Conservation (phyloP, 768 basidiomycete genomes). For the Tylopilus subfusipes region DNA sequence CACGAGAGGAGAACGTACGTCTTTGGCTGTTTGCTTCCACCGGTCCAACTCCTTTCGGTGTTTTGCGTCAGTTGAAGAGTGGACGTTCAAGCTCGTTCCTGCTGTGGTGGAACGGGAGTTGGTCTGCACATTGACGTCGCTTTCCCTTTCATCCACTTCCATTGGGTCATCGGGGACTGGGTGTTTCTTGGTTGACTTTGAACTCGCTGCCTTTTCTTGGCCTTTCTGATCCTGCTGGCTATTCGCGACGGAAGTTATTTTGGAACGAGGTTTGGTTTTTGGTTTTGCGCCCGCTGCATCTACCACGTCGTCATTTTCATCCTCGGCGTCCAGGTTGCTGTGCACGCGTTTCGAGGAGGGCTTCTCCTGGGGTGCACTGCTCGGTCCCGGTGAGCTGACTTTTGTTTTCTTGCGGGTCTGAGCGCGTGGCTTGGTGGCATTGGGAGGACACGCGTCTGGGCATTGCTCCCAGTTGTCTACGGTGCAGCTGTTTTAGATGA, state of each 20-base stretch:
- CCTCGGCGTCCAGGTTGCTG: neutral
- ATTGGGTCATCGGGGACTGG: conserved; percentile 6
- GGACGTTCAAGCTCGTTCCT: conserved; percentile 13
- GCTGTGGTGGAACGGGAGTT: neutral
- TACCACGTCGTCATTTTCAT: neutral
- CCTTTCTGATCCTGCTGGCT: conserved; percentile 5
- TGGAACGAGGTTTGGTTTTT: conserved; percentile 21
- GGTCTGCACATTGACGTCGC: neutral
- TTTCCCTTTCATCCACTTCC: conserved; percentile 13
- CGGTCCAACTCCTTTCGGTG: conserved; percentile 25
- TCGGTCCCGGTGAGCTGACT: conserved; percentile 11
- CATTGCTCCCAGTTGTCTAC: conserved; percentile 23
- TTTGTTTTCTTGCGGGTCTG: conserved; percentile 20
- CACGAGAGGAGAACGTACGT: conserved; percentile 12
- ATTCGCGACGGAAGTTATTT: conserved; percentile 2
- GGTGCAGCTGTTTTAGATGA: conserved; percentile 24
- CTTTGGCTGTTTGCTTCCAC: conserved; percentile 31
- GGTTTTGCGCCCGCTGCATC: conserved; percentile 2
- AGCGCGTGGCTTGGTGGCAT: conserved; percentile 14
- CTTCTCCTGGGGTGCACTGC: conserved; percentile 13
- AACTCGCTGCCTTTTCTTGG: conserved; percentile 7
- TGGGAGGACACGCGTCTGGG: conserved; percentile 5
- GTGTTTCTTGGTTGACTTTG: conserved; percentile 10
- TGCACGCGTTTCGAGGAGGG: conserved; percentile 14
- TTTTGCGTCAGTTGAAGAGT: conserved; percentile 12